These are phyloP conservation scores for Tothia fuscella DNA, from an alignment of 2,329 filamentous ascomycete genomes.

Conservation along the genomic window DNA sequence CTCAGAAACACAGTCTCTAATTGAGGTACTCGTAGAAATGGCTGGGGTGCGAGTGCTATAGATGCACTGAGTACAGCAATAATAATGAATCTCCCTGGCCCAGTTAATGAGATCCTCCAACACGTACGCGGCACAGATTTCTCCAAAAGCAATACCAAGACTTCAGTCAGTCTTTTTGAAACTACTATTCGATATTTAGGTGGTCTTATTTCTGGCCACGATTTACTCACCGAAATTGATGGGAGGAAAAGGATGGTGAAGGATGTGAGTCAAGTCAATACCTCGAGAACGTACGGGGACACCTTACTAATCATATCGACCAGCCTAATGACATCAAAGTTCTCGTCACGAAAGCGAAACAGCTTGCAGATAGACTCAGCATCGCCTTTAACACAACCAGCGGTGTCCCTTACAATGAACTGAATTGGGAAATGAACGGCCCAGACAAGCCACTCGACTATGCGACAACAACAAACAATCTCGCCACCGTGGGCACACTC, in stretches of 20 bases:
- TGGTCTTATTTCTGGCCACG: slow-evolving; percentile 61
- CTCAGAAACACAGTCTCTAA: too few species aligned
- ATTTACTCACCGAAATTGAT: slow-evolving; percentile 46
- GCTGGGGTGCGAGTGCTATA: slow-evolving; percentile 73
- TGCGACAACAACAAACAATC: slow-evolving; percentile 56
- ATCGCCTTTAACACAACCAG: slow-evolving; percentile 66
- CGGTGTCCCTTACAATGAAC: slow-evolving; percentile 60
- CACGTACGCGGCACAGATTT: slow-evolving; percentile 50
- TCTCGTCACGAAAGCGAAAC: slow-evolving; percentile 54
- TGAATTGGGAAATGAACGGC: slow-evolving; percentile 31
- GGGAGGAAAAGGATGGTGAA: slow-evolving; percentile 50
- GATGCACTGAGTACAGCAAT: slow-evolving; percentile 72
- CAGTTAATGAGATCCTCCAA: slow-evolving; percentile 59
- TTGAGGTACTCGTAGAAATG: slow-evolving; percentile 47
- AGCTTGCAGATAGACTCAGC: slow-evolving; percentile 59
- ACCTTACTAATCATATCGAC: too few species aligned
- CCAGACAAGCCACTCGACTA: slow-evolving; percentile 36
- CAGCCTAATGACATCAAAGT: slow-evolving; percentile 36
- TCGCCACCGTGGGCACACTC: slow-evolving; percentile 67
- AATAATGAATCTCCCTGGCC: slow-evolving; percentile 57
- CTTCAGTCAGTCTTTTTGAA: slow-evolving; percentile 67
- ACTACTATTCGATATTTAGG: slow-evolving; percentile 82
- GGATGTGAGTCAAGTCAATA: slow-evolving; percentile 22
- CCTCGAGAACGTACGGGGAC: not conserved
- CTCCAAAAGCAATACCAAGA: slow-evolving; percentile 36